phyloP scores from a whole-genome alignment of 23 red algal species.

The Gracilaria caudata region DNA sequence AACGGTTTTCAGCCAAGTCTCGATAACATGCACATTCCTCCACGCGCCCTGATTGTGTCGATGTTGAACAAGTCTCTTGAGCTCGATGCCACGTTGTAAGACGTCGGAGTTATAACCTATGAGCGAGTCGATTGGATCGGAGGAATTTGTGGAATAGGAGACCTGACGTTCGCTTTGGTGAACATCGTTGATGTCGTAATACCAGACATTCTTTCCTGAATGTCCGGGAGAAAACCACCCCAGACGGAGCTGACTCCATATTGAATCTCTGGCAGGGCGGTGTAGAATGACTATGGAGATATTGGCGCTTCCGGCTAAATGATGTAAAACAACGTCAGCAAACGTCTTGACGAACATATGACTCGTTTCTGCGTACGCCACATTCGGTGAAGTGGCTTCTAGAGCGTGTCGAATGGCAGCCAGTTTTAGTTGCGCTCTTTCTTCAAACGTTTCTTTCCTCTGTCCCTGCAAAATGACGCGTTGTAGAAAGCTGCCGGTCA shows the following conservation, averaged over 20 bases:
- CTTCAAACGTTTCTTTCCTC: constrained; percentile 41
- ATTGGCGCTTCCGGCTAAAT: constrained; percentile 53
- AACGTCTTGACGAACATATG: constrained; percentile 86
- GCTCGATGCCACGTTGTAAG: constrained; percentile 22
- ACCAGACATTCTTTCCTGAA: constrained; percentile 64
- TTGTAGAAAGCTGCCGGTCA: constrained; percentile 37
- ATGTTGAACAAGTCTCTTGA: constrained; percentile 12
- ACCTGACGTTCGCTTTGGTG: constrained; percentile 42
- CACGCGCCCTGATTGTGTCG: constrained; percentile 3
- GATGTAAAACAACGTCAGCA: constrained; percentile 69
- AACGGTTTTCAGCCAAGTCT: constrained; percentile 25
- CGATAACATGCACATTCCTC: constrained; percentile 34
- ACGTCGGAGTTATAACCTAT: constrained; percentile 66
- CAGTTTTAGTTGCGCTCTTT: constrained; percentile 42
- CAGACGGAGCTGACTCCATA: constrained; percentile 64
- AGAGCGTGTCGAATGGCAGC: constrained; percentile 59
- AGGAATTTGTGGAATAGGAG: constrained; percentile 20
- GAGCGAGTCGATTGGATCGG: constrained; percentile 39
- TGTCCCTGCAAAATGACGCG: constrained; percentile 56
- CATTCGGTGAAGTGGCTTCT: constrained; percentile 38
- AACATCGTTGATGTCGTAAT: constrained; percentile 71
- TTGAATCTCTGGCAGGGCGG: constrained; percentile 35
- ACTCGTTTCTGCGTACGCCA: constrained; percentile 74
- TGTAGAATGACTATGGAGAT: constrained; percentile 69
- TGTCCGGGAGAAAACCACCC: constrained; percentile 74